A percentile compares a stretch with the other conserved stretches of the same genome.
Conservation (phyloP, 306 rosid genomes). For the Fragaria vesca region DNA sequence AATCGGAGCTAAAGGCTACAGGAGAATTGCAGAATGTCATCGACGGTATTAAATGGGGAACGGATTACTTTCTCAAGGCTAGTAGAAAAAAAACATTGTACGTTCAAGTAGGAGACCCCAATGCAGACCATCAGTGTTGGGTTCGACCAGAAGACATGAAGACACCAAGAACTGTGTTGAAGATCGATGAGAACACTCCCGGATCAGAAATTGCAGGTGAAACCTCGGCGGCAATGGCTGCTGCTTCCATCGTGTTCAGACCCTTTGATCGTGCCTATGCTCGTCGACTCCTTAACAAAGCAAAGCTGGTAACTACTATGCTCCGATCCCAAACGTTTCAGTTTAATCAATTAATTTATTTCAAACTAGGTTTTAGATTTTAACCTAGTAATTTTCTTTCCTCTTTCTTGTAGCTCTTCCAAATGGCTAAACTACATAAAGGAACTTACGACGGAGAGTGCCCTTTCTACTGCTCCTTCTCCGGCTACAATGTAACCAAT, state of each 20-base stretch:
- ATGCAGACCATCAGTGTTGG: slow-evolving; percentile 80
- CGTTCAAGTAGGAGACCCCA: slow-evolving; percentile 87
- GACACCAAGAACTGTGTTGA: slow-evolving; percentile 60
- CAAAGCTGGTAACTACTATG: slow-evolving; percentile 50
- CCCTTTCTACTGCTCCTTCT: slow-evolving; percentile 92
- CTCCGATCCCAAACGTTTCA: not conserved
- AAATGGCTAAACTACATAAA: slow-evolving; percentile 56
- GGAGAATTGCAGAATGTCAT: slow-evolving; percentile 50
- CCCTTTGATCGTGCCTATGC: slow-evolving; percentile 39
- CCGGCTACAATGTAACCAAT: slow-evolving; percentile 65
- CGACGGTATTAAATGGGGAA: slow-evolving; percentile 80
- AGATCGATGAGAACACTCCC: slow-evolving; percentile 43
- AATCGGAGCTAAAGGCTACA: slow-evolving; percentile 45
- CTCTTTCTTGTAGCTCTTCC: slow-evolving; percentile 48
- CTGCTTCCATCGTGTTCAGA: slow-evolving; percentile 72
- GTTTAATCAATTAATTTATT: not conserved
- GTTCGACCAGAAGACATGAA: slow-evolving; percentile 72
- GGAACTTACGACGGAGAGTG: slow-evolving; percentile 94
- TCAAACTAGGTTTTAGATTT: not conserved
- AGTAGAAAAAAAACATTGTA: slow-evolving; percentile 41
- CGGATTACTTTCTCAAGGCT: slow-evolving; percentile 75
- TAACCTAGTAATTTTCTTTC: not conserved
- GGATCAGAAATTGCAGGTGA: slow-evolving; percentile 91
- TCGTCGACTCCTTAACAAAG: slow-evolving; percentile 80
- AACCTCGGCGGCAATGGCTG: slow-evolving; percentile 88